These are phyloP conservation scores for Dillenia turbinata DNA, from an alignment of 164 flowering plant genomes.

Conservation along the genomic window DNA sequence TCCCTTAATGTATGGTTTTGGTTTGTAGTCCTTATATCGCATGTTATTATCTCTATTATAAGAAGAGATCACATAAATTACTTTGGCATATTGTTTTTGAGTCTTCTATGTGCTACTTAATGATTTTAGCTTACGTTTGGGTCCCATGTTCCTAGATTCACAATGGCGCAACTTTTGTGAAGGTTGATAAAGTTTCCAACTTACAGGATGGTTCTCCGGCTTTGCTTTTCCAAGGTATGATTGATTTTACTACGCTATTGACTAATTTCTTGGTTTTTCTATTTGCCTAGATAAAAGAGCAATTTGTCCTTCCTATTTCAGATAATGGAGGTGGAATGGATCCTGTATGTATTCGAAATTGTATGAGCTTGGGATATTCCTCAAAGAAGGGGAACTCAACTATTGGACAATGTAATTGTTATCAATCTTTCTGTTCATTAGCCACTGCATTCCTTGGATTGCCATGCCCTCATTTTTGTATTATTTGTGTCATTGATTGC, in stretches of 20 bases:
- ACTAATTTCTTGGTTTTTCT: no score
- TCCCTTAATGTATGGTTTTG: no score
- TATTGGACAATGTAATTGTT: constrained; percentile 79
- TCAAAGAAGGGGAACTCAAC: constrained; percentile 76
- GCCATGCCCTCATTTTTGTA: no score
- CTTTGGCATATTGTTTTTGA: no score
- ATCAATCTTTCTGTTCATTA: neutral
- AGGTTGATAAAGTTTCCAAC: constrained; percentile 68
- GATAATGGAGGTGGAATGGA: constrained; percentile 99
- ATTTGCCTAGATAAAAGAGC: neutral
- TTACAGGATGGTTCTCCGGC: constrained; percentile 68
- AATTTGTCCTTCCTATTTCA: constrained; percentile 19
- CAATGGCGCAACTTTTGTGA: constrained; percentile 86
- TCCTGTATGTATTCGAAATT: constrained; percentile 68
- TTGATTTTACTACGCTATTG: neutral
- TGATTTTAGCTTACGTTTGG: no score
- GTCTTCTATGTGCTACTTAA: no score
- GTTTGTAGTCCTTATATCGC: no score
- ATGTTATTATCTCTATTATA: no score
- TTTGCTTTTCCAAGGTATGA: constrained; percentile 71
- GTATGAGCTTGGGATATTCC: constrained; percentile 98
- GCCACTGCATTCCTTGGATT: no score
- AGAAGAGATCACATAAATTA: no score
- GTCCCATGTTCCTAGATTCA: constrained; percentile 34
- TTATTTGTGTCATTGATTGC: no score